phyloP scores from a whole-genome alignment of 2,329 filamentous ascomycete genomes.

The Conoideocrella luteorostrata region DNA sequence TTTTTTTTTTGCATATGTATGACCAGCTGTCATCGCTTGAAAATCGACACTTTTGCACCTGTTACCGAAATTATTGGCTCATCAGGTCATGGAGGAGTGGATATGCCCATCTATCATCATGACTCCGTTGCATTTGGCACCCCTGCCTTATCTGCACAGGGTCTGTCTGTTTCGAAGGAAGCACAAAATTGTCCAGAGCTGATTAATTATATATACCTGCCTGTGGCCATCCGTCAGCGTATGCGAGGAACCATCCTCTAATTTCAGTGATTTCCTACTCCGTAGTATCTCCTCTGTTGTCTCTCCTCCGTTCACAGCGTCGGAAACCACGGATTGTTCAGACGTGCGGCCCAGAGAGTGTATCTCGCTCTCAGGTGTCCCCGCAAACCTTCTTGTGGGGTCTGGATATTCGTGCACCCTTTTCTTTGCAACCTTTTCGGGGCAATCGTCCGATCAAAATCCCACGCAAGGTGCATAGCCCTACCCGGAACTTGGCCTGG shows the following conservation, averaged over 20 bases:
- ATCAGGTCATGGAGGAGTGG: not conserved
- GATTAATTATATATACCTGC: too few relatives aligned
- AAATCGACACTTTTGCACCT: too few relatives aligned
- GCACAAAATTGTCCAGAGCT: not conserved
- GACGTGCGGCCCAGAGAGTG: too few relatives aligned
- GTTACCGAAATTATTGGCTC: conserved; percentile 3
- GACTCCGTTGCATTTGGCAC: not conserved
- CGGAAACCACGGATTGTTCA: too few relatives aligned
- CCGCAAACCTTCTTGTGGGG: not conserved
- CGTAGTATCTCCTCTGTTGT: too few relatives aligned
- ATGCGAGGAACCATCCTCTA: too few relatives aligned
- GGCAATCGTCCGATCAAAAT: not conserved
- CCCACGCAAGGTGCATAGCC: not conserved
- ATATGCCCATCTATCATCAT: not conserved
- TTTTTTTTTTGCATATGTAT: too few relatives aligned
- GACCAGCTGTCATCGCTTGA: too few relatives aligned
- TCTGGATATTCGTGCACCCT: not conserved
- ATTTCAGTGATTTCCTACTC: too few relatives aligned
- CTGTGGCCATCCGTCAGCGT: too few relatives aligned
- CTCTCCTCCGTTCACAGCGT: too few relatives aligned
- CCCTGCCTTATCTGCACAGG: not conserved
- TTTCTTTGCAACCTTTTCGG: not conserved
- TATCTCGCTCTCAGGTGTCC: not conserved
- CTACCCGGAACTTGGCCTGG: not conserved
- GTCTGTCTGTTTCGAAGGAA: not conserved